Base-by-base conservation (phyloP, 2,329 filamentous ascomycete genomes). In the Monosporascus sp. region DNA sequence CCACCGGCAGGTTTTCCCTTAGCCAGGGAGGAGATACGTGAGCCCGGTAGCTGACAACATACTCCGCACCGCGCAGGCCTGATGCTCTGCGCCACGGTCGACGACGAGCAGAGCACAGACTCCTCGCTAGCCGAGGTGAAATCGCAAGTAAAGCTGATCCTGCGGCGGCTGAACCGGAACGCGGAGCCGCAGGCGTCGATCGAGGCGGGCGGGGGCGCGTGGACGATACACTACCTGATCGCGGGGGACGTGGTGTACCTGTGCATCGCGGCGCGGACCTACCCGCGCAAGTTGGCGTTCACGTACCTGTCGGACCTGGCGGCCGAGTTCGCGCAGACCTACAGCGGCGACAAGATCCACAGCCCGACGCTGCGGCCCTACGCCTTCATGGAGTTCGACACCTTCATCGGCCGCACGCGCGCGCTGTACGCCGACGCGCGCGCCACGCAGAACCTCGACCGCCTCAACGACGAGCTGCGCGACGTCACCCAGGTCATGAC, bases 401-500 rank as follows among this genome's bases (percentile, higher is more conserved):
- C 89, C 58, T 97, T 96, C 76, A 96, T 99, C 72, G 81, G 87
- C 68, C 88, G 90, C 68, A 96, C 92, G 41, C 94, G 93, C 74
- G 88, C 91, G 63, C 91, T 92, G 27, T 99, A 99, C 73, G 89
- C 94, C 64, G 94, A 99, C 71, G 85, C 88, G 51, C 86, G 94
- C 60, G 94, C 94, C 17, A 84, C 89, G 15, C 89, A 92, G 73
- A 97, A 97, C 73, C 82, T 99, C 53, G 90, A 95, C 72, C 91
- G 93, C 74, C 79, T 99, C 60, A 97, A 99, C 68, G 90, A 97
- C 68, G 95, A 99, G 79, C 82, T 99, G 60, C 88, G 92, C 70
- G 94, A 97, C 72, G 95, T 99, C 51, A 97, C 94, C 1, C 92
- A 97, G 75, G 92, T 99, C 67, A 99, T 99, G 95, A 97, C 92